Evolutionary conservation across 768 basidiomycete species (phyloP).

Genomic region (Rhizopogon salebrosus): DNA sequence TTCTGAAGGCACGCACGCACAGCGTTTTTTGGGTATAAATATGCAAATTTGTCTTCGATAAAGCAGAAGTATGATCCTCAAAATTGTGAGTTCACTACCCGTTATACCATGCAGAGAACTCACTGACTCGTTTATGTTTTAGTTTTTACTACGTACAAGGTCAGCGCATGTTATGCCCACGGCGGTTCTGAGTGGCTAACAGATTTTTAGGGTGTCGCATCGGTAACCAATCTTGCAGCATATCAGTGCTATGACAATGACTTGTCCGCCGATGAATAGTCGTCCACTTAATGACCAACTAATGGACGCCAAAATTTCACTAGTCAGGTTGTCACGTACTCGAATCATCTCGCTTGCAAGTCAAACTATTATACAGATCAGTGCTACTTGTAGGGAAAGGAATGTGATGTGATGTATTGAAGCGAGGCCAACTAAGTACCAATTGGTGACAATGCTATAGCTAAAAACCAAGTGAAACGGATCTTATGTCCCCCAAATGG

Average conservation of each 20-base stretch:
- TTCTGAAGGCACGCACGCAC: background rate
- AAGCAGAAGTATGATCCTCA: slow-evolving; percentile 18
- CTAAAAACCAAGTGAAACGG: background rate
- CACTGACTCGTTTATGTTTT: slow-evolving; percentile 7
- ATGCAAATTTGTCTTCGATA: slow-evolving; percentile 10
- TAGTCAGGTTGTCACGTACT: background rate
- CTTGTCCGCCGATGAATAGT: background rate
- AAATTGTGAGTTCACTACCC: slow-evolving; percentile 10
- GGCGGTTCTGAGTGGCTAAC: background rate
- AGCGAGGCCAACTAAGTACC: background rate
- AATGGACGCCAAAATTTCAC: too few relatives aligned
- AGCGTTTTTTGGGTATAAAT: slow-evolving; percentile 20
- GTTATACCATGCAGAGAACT: background rate
- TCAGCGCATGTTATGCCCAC: background rate
- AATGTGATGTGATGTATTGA: background rate
- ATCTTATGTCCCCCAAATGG: background rate
- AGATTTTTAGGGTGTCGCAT: background rate
- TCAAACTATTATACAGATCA: background rate
- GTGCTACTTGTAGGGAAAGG: background rate
- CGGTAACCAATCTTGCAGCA: background rate
- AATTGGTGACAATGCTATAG: background rate
- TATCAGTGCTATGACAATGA: background rate
- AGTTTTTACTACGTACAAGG: slow-evolving; percentile 18
- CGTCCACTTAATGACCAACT: too few relatives aligned
- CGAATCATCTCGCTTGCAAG: background rate